phyloP scores from a whole-genome alignment of 2,329 filamentous ascomycete genomes.

The Dendryphion nanum region DNA sequence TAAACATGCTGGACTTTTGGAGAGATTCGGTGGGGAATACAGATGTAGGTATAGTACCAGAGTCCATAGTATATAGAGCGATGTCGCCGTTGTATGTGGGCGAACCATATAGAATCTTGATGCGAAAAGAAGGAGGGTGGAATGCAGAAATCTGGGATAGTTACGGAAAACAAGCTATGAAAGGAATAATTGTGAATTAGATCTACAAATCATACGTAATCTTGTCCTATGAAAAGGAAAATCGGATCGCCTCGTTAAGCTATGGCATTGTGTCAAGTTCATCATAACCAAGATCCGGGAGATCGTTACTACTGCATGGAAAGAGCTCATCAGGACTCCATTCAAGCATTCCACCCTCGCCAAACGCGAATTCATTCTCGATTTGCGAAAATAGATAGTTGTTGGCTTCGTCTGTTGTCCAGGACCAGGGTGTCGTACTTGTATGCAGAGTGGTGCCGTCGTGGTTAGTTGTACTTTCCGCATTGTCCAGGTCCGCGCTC shows the following conservation, averaged over 20 bases:
- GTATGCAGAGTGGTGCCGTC: neutral
- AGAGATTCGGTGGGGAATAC: slow-evolving; percentile 20
- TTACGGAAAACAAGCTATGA: slow-evolving; percentile 32
- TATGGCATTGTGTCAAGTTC: too few relatives aligned
- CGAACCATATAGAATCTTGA: slow-evolving; percentile 28
- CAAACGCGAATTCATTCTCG: slow-evolving; percentile 27
- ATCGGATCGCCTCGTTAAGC: too few relatives aligned
- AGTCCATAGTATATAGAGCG: slow-evolving; percentile 28
- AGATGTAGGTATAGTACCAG: slow-evolving; percentile 16
- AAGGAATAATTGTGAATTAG: slow-evolving; percentile 25
- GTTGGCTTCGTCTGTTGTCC: slow-evolving; percentile 28
- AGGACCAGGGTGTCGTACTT: slow-evolving; percentile 22
- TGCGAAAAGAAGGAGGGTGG: slow-evolving; percentile 17
- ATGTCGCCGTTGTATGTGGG: slow-evolving; percentile 33
- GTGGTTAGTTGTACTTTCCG: neutral
- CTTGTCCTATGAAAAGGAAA: too few relatives aligned
- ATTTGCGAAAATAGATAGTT: slow-evolving; percentile 32
- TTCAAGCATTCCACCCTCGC: slow-evolving; percentile 15
- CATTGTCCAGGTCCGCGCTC: neutral
- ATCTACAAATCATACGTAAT: neutral
- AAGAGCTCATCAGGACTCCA: neutral
- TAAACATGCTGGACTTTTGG: slow-evolving; percentile 37
- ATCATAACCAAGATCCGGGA: neutral
- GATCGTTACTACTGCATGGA: neutral
- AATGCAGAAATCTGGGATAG: slow-evolving; percentile 31